These are phyloP conservation scores for Lycium barbarum DNA, from an alignment of 257 asterid genomes.

Conservation along the genomic window DNA sequence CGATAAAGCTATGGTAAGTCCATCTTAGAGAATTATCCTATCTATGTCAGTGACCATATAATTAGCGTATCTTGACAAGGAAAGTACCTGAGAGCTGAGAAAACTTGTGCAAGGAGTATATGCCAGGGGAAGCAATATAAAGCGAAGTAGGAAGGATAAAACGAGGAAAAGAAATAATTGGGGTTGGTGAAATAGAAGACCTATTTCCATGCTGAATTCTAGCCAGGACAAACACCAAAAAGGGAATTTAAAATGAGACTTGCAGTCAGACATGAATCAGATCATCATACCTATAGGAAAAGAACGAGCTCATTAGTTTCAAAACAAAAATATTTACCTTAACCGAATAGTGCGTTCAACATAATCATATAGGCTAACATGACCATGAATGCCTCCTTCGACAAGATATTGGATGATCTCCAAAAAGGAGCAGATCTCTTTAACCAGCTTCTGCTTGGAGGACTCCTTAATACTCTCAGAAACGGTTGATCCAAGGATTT, in stretches of 20 bases:
- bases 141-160: neutral
- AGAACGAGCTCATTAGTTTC: neutral
- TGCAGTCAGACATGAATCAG: neutral
- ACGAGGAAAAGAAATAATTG: slow-evolving; percentile 11
- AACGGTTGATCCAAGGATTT: slow-evolving; percentile 66
- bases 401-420: slow-evolving; percentile 89
- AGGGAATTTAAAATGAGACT: neutral
- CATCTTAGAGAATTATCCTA: neutral
- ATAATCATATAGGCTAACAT: slow-evolving; percentile 73
- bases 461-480: slow-evolving; percentile 56
- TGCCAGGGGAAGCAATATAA: neutral
- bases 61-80: neutral
- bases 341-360: slow-evolving; percentile 77
- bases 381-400: slow-evolving; percentile 93
- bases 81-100: neutral
- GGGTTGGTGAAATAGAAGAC: neutral
- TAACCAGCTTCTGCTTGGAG: slow-evolving; percentile 66
- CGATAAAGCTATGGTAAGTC: neutral
- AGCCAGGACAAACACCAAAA: neutral
- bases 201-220: neutral
- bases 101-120: slow-evolving; percentile 1
- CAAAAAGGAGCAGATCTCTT: slow-evolving; percentile 84
- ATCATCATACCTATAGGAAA: slow-evolving; percentile 5
- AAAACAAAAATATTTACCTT: slow-evolving; percentile 56
- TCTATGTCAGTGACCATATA: neutral